These are phyloP conservation scores for Colletotrichum graminicola DNA, from an alignment of 2,329 filamentous ascomycete species.

Conservation along the genomic window DNA sequence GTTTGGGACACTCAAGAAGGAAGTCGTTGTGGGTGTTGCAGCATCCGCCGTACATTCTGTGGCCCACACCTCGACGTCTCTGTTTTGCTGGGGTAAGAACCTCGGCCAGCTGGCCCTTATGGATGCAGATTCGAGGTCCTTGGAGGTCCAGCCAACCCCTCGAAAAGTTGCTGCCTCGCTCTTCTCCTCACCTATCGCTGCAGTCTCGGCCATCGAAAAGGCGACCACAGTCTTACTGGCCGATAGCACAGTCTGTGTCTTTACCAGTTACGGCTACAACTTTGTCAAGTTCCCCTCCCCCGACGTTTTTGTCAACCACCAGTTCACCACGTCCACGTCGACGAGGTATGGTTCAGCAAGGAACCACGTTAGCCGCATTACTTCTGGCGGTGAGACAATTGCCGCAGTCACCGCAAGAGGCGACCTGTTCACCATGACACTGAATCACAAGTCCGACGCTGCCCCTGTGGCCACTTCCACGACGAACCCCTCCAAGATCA, in stretches of 20 bases:
- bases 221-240: conserved; percentile 89
- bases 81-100: conserved; percentile 97
- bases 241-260: conserved; percentile 91
- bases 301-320: conserved; percentile 78
- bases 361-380: conserved; percentile 80
- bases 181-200: conserved; percentile 78
- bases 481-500: conserved; percentile 92
- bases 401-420: conserved; percentile 87
- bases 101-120: conserved; percentile 93
- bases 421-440: conserved; percentile 87
- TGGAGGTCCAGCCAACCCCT: conserved; percentile 85
- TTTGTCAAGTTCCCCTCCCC: conserved; percentile 83
- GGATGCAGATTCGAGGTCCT: conserved; percentile 92
- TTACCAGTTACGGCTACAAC: conserved; percentile 96
- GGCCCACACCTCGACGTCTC: conserved; percentile 81
- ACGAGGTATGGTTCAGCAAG: conserved; percentile 73
- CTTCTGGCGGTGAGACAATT: conserved; percentile 90
- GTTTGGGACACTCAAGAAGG: conserved; percentile 91
- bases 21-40: conserved; percentile 82
- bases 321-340: conserved; percentile 74
- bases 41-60: conserved; percentile 94
- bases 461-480: conserved; percentile 77
- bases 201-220: conserved; percentile 89
- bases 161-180: conserved; percentile 90
- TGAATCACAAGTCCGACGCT: conserved; percentile 76